Evolutionary conservation across 2,329 filamentous ascomycete species (phyloP), one percentile per base, ranked within the genome.

Genomic region (Didymella glomerata): DNA sequence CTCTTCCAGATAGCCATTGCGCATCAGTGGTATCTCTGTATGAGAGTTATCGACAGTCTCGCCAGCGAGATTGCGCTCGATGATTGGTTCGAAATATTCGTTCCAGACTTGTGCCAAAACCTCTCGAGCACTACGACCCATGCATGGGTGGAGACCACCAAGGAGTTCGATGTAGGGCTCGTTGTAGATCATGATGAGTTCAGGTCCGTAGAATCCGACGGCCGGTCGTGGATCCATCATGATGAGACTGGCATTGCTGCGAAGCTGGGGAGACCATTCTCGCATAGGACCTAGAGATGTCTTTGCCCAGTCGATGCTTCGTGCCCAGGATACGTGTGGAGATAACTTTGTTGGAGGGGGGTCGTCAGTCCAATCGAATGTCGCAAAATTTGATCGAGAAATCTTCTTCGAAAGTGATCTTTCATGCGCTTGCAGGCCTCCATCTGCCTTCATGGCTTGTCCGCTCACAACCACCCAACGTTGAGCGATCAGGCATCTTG

Each of bases 221-320:
- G 87, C 85, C 1, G 89, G 88, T 2, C 66, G 57, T 41, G 65
- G 60, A 41, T 72, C 68, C 14, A 65, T 65, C 89, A 94, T 91
- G 61, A 94, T 85, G 48, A 93, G 78, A 71, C 92, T 93, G 41
- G 89, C 88, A 85, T 93, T 89, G 64, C 85, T 85, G 53, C 91
- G 85, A 47, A 94, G 78, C 65, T 92, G 89, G 25, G 84, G 75
- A 2, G 84, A 78, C 90, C 91, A 95, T 27, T 81, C 76, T 59
- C 88, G 85, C 42, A 94, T 91, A 0, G 90, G 88, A 0, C 91
- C 91, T 1, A 94, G 80, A 7, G 87, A 79, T 1, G 91, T 94
- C 0, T 83, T 79, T 2, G 83, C 83, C 91, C 91, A 95, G 70
- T 93, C 87, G 25, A 88, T 77, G 30, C 84, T 87, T 27, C 89